phyloP scores from a whole-genome alignment of 2,329 filamentous ascomycete species.

The Cordyceps farinosa region DNA sequence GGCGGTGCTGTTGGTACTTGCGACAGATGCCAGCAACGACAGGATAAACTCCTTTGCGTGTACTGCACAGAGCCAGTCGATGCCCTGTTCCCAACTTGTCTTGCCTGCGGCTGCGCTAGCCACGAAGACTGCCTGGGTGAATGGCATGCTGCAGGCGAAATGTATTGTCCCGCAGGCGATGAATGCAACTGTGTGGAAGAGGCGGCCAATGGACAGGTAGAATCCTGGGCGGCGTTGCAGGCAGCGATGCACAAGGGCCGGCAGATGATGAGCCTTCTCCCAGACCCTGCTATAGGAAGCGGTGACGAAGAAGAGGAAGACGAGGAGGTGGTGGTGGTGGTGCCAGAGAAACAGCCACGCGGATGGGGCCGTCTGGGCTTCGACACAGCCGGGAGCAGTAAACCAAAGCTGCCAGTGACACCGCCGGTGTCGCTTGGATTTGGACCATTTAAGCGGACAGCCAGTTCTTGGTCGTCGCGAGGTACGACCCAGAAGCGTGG shows the following conservation, averaged over 20 bases:
- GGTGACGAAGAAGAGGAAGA: background rate
- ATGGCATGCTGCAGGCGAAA: constrained; percentile 56
- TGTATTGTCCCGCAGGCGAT: constrained; percentile 59
- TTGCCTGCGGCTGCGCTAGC: constrained; percentile 59
- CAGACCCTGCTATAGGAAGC: background rate
- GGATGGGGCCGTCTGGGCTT: constrained; percentile 8
- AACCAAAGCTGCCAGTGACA: constrained; percentile 1
- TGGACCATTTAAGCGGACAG: constrained; percentile 17
- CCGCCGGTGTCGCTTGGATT: constrained; percentile 16
- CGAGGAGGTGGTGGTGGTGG: background rate
- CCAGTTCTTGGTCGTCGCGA: constrained; percentile 15
- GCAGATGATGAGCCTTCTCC: constrained; percentile 10
- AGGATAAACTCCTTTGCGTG: constrained; percentile 58
- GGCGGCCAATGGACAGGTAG: constrained; percentile 54
- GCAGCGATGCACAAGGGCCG: constrained; percentile 35
- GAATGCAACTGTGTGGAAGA: constrained; percentile 60
- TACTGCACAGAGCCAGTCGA: constrained; percentile 60
- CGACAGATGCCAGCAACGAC: constrained; percentile 50
- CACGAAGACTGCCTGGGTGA: constrained; percentile 58
- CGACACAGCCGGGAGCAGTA: background rate
- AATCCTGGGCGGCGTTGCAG: constrained; percentile 54
- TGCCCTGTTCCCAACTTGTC: constrained; percentile 57
- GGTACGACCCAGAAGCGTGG: constrained; percentile 15
- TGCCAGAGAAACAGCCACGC: constrained; percentile 8
- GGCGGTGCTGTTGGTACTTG: constrained; percentile 49